phyloP scores from a whole-genome alignment of 2,329 filamentous ascomycete genomes.

The Taxawa tesnikishii region DNA sequence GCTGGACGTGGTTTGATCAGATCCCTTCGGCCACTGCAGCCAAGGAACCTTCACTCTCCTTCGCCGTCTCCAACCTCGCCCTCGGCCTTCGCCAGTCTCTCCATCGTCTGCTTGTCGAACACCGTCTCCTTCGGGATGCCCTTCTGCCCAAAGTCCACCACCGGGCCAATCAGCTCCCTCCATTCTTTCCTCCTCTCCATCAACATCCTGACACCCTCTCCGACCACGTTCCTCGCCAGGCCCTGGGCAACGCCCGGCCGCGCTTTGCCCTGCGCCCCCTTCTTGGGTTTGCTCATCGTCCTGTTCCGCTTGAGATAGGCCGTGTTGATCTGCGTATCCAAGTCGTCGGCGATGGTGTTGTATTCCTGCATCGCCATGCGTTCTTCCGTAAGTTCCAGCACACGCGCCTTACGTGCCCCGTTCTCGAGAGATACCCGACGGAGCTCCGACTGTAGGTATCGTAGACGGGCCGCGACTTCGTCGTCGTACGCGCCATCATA shows the following conservation, averaged over 20 bases:
- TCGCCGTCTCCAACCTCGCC: constrained; percentile 63
- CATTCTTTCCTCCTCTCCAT: constrained; percentile 87
- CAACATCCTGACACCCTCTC: constrained; percentile 77
- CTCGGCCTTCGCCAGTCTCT: constrained; percentile 59
- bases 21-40: no score
- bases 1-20: no score
- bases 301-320: constrained; percentile 93
- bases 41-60: constrained; percentile 9
- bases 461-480: constrained; percentile 80
- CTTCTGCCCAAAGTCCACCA: constrained; percentile 74
- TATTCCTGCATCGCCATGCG: constrained; percentile 96
- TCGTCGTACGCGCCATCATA: constrained; percentile 89
- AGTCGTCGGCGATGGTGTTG: constrained; percentile 88
- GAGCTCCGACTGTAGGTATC: constrained; percentile 70
- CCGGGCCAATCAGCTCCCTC: constrained; percentile 81
- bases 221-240: constrained; percentile 66
- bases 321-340: constrained; percentile 87
- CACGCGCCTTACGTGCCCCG: constrained; percentile 74
- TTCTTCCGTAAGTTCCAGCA: constrained; percentile 80
- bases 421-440: constrained; percentile 78
- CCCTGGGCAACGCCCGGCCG: constrained; percentile 46
- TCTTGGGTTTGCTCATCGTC: constrained; percentile 76
- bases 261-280: constrained; percentile 46
- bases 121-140: constrained; percentile 66
- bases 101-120: constrained; percentile 64